Evolutionary conservation across 140 eudicot genomes (phyloP).

Genomic region (Cichorium intybus): DNA sequence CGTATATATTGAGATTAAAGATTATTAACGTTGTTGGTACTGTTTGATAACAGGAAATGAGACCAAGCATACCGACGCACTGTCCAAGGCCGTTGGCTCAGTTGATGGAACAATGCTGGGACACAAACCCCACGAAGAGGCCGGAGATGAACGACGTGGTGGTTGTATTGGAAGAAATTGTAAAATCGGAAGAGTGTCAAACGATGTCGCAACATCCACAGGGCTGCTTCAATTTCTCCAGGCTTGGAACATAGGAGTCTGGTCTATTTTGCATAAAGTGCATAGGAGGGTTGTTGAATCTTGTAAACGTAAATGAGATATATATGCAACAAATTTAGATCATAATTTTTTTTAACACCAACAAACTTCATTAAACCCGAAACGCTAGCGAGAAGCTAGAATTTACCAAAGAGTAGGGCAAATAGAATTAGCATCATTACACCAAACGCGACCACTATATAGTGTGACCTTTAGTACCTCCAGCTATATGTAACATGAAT

Average conservation of each 20-base stretch:
- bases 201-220: not conserved
- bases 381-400: too few relatives aligned
- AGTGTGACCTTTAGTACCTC: too few relatives aligned
- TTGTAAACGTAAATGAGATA: not conserved
- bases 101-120: constrained; percentile 34
- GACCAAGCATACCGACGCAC: constrained; percentile 24
- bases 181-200: not conserved
- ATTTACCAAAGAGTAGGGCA: too few relatives aligned
- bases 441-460: too few relatives aligned
- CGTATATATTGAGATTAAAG: not conserved
- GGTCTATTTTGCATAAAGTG: too few relatives aligned
- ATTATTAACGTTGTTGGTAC: not conserved
- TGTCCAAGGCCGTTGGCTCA: constrained; percentile 26
- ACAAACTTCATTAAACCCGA: too few relatives aligned
- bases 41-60: constrained; percentile 3
- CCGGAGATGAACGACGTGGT: constrained; percentile 33
- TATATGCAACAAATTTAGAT: too few relatives aligned
- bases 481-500: too few relatives aligned
- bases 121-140: constrained; percentile 18
- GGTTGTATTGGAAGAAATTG: constrained; percentile 12
- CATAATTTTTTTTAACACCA: too few relatives aligned
- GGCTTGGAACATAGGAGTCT: not conserved
- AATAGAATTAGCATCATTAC: too few relatives aligned
- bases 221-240: constrained; percentile 1
- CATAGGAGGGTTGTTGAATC: not conserved